Base-by-base conservation (phyloP, 805 yeast genomes). In the Torulaspora maleeae region DNA sequence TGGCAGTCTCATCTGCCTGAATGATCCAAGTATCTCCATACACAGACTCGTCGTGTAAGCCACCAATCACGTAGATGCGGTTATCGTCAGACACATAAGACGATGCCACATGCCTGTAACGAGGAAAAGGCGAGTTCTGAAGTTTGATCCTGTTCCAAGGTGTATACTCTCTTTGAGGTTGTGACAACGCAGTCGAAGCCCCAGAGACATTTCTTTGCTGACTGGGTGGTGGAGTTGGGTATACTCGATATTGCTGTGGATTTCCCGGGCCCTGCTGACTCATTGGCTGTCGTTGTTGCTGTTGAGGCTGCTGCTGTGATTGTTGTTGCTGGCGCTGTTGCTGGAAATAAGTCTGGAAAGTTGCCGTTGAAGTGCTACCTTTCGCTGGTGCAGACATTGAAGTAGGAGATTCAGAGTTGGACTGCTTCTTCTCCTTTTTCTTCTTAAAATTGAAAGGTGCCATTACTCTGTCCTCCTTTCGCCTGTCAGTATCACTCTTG, bases 1-100 rank as follows among this genome's bases (percentile, higher is more conserved):
- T 44, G 64, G 74, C 61, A 42, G 65, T 58, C 8, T 73, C 72
- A 38, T 57, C 49, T 5, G 66, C 63, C 51, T 77, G 77, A 46
- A 91, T 73, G 48, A 84, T 81, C 99, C 99, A 93, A 53, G 95
- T 80, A 64, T 93, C 99, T 38, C 96, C 96, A 65, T 85, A 87
- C 5, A 91, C 96, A 15, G 91, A 82, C 45, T 87, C 86, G 43
- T 90, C 96, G 60, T 90, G 83, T 39, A 93, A 72, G 7, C 99
- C 99, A 34, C 99, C 99, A 87, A 93, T 90, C 17, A 93, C 75
- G 61, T 79, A 88, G 16, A 89, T 70, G 49, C 88, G 93, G 43
- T 87, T 87, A 44, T 82, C 82, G 25, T 87, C 89, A 11, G 93
- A 81, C 5, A 88, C 76, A 19, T 80, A 69, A 19, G 83, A 70